phyloP scores from a whole-genome alignment of 2,329 filamentous ascomycete species.

The Paracoccidioides lutzii region DNA sequence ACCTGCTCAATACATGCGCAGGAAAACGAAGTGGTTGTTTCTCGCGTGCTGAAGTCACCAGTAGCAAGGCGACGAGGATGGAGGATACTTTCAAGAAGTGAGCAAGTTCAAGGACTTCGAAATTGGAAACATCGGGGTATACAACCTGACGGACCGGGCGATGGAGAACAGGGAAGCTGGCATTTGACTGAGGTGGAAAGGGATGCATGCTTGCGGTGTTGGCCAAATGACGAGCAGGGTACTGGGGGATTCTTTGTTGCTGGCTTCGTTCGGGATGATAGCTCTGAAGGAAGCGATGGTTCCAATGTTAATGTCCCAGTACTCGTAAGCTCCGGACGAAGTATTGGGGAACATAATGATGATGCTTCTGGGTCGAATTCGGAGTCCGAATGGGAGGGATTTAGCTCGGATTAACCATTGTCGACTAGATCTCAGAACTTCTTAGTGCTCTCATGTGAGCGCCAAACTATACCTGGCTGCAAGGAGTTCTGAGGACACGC shows the following conservation, averaged over 20 bases:
- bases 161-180: conserved; percentile 12
- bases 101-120: conserved; percentile 64
- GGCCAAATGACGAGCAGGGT: conserved; percentile 66
- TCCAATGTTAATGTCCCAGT: conserved; percentile 2
- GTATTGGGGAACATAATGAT: background rate
- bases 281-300: conserved; percentile 16
- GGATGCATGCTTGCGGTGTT: conserved; percentile 68
- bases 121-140: conserved; percentile 60
- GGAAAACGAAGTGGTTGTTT: conserved; percentile 81
- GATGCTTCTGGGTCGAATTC: conserved; percentile 1
- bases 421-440: too few species aligned
- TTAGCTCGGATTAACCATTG: conserved; percentile 23
- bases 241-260: conserved; percentile 95
- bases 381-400: conserved; percentile 34
- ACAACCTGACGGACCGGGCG: conserved; percentile 25
- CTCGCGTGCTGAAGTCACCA: conserved; percentile 54
- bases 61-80: conserved; percentile 58
- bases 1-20: conserved; percentile 80
- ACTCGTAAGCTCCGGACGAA: background rate
- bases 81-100: conserved; percentile 56
- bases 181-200: conserved; percentile 34
- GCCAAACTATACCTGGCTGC: too few species aligned
- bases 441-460: too few species aligned
- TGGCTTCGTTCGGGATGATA: conserved; percentile 57
- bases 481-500: too few species aligned